A percentile compares a stretch with the other conserved stretches of the same genome.
Conservation (phyloP, 2,329 filamentous ascomycete species). For the Epichloe baconii region DNA sequence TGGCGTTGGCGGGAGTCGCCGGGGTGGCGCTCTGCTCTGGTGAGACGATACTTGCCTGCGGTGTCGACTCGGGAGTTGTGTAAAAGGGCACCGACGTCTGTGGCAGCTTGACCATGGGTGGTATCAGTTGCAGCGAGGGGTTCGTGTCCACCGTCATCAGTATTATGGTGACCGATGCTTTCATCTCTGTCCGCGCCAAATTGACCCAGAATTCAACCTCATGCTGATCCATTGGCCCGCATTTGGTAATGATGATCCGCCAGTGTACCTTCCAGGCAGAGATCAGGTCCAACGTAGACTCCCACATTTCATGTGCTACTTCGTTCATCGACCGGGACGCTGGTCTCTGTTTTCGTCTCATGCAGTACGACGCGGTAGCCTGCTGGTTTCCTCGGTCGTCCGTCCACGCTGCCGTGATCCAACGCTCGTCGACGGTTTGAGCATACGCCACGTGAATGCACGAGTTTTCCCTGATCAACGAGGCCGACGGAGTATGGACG, state of each 20-base stretch:
- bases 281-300: constrained; percentile 61
- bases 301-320: constrained; percentile 65
- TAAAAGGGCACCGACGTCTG: constrained; percentile 32
- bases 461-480: constrained; percentile 64
- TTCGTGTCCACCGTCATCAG: constrained; percentile 53
- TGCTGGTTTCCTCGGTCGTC: constrained; percentile 65
- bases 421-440: constrained; percentile 59
- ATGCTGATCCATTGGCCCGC: constrained; percentile 51
- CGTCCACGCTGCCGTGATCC: constrained; percentile 72
- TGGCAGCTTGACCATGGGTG: constrained; percentile 37
- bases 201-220: constrained; percentile 50
- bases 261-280: constrained; percentile 58
- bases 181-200: constrained; percentile 38
- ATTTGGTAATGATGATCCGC: constrained; percentile 64
- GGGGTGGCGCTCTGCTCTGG: constrained; percentile 45
- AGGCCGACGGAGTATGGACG: constrained; percentile 51
- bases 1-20: constrained; percentile 31
- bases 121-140: constrained; percentile 50
- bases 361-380: constrained; percentile 59
- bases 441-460: constrained; percentile 73
- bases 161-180: constrained; percentile 39
- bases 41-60: constrained; percentile 44
- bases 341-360: constrained; percentile 44
- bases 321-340: constrained; percentile 43
- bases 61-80: constrained; percentile 56